Evolutionary conservation across 495 filamentous ascomycete genomes (phyloP).

Genomic region (Staphylotrichum tortipilum): DNA sequence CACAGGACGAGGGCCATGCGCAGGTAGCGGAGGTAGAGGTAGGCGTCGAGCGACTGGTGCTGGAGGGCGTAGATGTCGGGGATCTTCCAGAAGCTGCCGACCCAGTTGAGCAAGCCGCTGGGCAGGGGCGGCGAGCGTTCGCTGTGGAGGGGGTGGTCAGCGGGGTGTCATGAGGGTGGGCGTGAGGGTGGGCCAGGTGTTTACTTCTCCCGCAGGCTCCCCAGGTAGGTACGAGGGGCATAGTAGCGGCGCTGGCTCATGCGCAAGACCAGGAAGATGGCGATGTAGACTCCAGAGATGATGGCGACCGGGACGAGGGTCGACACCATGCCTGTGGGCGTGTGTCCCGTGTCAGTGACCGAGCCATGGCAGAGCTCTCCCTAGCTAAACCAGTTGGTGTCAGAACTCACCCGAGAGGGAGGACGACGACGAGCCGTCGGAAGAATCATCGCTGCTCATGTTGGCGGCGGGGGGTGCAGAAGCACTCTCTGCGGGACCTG

Average conservation of each 20-base stretch:
- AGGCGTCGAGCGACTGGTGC: constrained; percentile 83
- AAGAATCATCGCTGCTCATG: constrained; percentile 3
- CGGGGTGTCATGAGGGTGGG: background rate
- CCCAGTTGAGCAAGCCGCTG: constrained; percentile 65
- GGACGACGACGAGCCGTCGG: background rate
- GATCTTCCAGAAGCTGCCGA: constrained; percentile 65
- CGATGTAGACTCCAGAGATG: constrained; percentile 55
- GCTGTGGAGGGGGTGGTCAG: constrained; percentile 27
- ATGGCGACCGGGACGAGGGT: constrained; percentile 63
- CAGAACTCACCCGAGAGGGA: constrained; percentile 25
- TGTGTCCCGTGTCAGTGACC: no score
- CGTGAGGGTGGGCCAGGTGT: constrained; percentile 10
- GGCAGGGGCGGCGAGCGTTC: constrained; percentile 62
- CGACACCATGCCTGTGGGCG: constrained; percentile 52
- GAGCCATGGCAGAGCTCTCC: no score
- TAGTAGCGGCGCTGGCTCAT: constrained; percentile 67
- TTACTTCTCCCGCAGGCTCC: constrained; percentile 58
- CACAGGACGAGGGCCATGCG: constrained; percentile 62
- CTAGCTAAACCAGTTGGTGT: no score
- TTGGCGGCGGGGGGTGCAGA: constrained; percentile 16
- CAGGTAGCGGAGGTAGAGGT: constrained; percentile 78
- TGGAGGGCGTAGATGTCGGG: constrained; percentile 79
- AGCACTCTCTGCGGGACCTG: constrained; percentile 6
- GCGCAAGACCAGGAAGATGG: constrained; percentile 70
- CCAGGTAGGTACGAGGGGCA: constrained; percentile 80